Conservation (phyloP, 2,329 filamentous ascomycete species). For the Phialophora tarda region DNA sequence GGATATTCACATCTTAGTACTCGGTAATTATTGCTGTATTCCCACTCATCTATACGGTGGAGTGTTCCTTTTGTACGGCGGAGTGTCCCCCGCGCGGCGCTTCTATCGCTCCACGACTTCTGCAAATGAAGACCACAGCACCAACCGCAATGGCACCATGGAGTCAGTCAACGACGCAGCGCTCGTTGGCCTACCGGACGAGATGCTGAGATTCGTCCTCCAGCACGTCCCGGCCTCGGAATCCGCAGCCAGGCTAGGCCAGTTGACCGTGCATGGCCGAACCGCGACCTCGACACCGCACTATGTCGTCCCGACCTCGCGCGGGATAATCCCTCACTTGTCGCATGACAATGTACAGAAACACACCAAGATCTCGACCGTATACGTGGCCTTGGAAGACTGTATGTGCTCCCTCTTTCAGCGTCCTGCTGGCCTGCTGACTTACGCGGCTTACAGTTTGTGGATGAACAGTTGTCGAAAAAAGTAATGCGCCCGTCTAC, state of each 20-base stretch:
- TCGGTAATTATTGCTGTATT: no score
- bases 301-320: constrained; percentile 78
- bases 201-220: constrained; percentile 50
- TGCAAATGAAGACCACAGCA: neutral
- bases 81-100: neutral
- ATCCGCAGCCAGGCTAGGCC: constrained; percentile 68
- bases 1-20: no score
- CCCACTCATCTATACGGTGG: no score
- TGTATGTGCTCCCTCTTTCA: constrained; percentile 64
- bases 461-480: constrained; percentile 67
- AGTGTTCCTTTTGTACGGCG: neutral
- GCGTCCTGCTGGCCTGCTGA: constrained; percentile 45
- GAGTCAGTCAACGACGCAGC: constrained; percentile 17
- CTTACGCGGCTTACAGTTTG: constrained; percentile 44
- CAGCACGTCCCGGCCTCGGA: constrained; percentile 44
- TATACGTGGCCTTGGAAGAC: constrained; percentile 88
- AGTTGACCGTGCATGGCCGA: constrained; percentile 66
- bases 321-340: constrained; percentile 84
- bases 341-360: constrained; percentile 79
- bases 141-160: constrained; percentile 29
- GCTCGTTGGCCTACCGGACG: constrained; percentile 34
- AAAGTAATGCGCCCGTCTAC: constrained; percentile 59
- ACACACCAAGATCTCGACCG: constrained; percentile 68
- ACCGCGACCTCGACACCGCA: constrained; percentile 79
- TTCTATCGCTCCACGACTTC: neutral